Evolutionary conservation across 2,329 filamentous ascomycete genomes (phyloP), one percentile per base, ranked within the genome.

Genomic region (Beauveria scarabaeidicola): DNA sequence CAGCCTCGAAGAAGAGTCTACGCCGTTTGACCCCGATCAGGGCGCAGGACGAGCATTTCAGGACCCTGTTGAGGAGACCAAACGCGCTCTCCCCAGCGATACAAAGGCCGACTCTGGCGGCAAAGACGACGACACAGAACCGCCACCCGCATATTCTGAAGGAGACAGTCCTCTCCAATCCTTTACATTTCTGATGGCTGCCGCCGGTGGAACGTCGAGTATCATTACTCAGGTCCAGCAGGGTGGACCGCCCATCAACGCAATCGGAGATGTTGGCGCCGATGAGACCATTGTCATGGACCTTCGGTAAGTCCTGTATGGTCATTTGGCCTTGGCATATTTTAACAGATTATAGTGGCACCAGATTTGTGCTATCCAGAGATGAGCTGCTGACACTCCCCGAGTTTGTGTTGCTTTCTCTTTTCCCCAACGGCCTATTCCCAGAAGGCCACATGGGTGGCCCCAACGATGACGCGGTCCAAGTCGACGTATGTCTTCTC

Each of bases 141-240:
- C 93, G 61, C 94, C 94, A 62, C 94, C 94, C 61, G 93, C 94
- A 60, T 99, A 99, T 74, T 91, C 90, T 66, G 93, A 97, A 84
- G 92, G 93, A 68, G 88, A 86, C 63, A 97, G 91, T 78, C 94
- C 94, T 63, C 85, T 99, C 73, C 83, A 89, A 62, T 90, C 91
- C 61, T 99, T 99, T 71, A 87, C 89, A 68, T 99, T 95, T 84
- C 85, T 96, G 73, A 99, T 99, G 94, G 92, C 94, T 77, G 90
- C 91, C 73, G 92, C 93, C 77, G 93, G 93, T 81, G 93, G 92
- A 78, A 90, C 92, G 68, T 88, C 92, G 79, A 97, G 94, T 84
- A 96, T 99, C 72, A 96, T 99, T 78, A 99, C 94, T 76, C 94
- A 99, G 79, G 94, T 99, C 68, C 92, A 96, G 73, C 94, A 99